Base-by-base conservation (phyloP, 805 yeast genomes). In the Kodamaea kaohsiungensis region DNA sequence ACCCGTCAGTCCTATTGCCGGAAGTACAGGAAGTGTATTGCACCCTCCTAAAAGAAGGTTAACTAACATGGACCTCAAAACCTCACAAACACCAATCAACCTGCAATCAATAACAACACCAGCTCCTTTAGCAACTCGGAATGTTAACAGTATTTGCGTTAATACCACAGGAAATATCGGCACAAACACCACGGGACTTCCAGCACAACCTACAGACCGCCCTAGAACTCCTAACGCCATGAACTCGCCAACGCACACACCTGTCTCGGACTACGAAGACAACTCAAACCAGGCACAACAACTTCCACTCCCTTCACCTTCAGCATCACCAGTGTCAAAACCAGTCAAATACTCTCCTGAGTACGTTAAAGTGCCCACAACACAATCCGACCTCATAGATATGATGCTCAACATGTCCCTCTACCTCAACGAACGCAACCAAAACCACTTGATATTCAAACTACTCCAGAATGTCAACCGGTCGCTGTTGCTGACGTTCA, bases 231-330 rank as follows among this genome's bases (percentile, higher is more conserved):
- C 75, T 2, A 63, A 62, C 15, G 67, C 62, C 6, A 59, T 66
- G 42, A 65, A 67, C 43, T 64, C 71, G 15, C 69, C 72, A 7
- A 56, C 74, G 0, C 69, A 65, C 46, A 68, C 77, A 13, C 76
- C 77, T 0, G 64, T 70, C 6, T 68, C 75, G 7, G 76, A 71
- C 47, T 53, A 65, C 18, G 78, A 73, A 46, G 78, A 72, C 27
- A 60, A 51, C 43, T 67, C 65, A 18, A 37, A 38, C 25, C 51
- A 40, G n/a, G 37, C 53, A 2, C 75, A 78, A 46, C 85, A 79
- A 55, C 67, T 82, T n/a, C 88, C 89, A 0, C 71, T 85, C 17
- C 90, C 89, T 0, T 85, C 88, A 8, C 90, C 89, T 0, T 82
- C 86, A 59, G 87, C 87, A 0, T 82, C 71, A 6, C 71, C 71